Base-by-base conservation (phyloP, 1,139 yeast genomes). In the Blastobotrys capitulatus region DNA sequence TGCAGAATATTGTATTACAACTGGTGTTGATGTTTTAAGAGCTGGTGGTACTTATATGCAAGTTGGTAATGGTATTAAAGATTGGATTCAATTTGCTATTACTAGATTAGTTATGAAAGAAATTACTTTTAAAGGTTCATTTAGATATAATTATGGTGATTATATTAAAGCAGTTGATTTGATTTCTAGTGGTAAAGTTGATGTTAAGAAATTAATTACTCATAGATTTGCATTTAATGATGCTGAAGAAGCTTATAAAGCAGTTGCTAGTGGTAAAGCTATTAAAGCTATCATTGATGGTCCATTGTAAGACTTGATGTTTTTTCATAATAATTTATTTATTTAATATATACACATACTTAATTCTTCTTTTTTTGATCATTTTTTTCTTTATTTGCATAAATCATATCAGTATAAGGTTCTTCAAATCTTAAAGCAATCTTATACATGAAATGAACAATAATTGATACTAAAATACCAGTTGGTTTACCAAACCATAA, bases 371-470 rank as follows among this genome's bases (percentile, higher is more conserved):
- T 62, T 55, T 57, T 70, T 71, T 41, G 72, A 48, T 77, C 82
- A 58, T 86, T 76, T 60, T 77, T 75, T 26, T 88, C 83, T 59
- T 86, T 77, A 60, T 77, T 75, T 25, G 89, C 83, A 63, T 90
- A 90, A 56, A 92, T 92, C 65, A 77, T 79, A 20, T 87, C 96
- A 16, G 98, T 92, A 73, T 89, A 92, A 18, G 98, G 98, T 49
- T 92, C 98, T 69, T 92, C 98, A 61, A 90, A 88, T 53, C 77
- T 68, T 63, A 88, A 76, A 0, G 97, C 98, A 59, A 92, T 72
- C 54, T 76, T 72, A 72, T 92, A 92, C 90, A 90, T 86, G 49
- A 82, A 66, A 63, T 78, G 81, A 9, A 92, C 98, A 56, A 87
- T 73, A 6, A 73, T 73, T 37, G 95, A 74, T 34, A 89, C 80